Base-by-base conservation (phyloP, 2,329 filamentous ascomycete species). In the Colletotrichum coccodes region DNA sequence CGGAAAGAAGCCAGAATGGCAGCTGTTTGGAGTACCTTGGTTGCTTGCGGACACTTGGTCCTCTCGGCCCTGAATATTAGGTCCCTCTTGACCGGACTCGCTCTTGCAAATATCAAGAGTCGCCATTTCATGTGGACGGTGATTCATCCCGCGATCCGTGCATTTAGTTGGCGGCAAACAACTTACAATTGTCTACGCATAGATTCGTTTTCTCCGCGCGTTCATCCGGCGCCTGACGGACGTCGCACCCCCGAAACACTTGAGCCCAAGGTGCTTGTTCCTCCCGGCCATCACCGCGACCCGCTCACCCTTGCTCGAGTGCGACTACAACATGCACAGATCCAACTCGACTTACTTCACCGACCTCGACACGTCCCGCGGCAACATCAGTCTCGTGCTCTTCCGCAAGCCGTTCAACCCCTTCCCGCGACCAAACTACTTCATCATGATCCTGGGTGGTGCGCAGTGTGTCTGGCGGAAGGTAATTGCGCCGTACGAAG, bases 321-420 rank as follows among this genome's bases (percentile, higher is more conserved):
- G 91, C 74, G 95, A 97, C 82, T 94, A 94, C 83, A 95, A 96
- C 81, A 77, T 94, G 47, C 92, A 95, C 85, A 94, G 95, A 78
- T 91, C 90, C 67, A 94, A 94, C 82, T 90, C 88, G 73, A 97
- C 94, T n/a, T 97, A 97, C 83, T 97, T 97, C 77, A 85, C 90
- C 72, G 94, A 97, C 79, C 89, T 97, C 72, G 94, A 97, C 79
- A 88, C 95, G 67, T 90, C 91, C 32, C 92, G 96, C 64, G 92
- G 92, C 0, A 93, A 97, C 71, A 88, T 96, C 14, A 89, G 97
- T 57, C 91, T 90, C 47, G 88, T 90, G 71, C 81, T 95, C 1
- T 83, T 91, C 61, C 86, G 85, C n/a, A 32, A 64, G 21, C n/a
- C 49, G 3, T 63, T 67, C 67, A 58, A 46, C 46, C 68, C 58